Evolutionary conservation across 2,329 filamentous ascomycete genomes (phyloP), one percentile per base, ranked within the genome.

Genomic region (Echinosphaeria canescens): DNA sequence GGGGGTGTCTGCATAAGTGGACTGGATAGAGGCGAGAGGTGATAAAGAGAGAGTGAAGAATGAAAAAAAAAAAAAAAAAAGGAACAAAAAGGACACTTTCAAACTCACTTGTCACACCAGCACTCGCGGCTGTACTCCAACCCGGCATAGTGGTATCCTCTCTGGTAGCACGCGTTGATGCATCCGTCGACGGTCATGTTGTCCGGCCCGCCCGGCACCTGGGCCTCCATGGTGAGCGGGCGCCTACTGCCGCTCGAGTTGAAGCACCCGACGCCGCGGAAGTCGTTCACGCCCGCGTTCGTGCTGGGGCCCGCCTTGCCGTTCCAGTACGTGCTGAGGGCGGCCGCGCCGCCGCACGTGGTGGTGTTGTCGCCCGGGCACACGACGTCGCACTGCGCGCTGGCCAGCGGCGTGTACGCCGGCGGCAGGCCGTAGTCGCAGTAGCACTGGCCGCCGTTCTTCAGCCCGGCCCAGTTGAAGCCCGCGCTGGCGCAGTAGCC

Each of bases 381-480:
- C 11, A 16, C 13, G 10, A 28, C 19, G 16, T 18, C 24, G 23
- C 27, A 28, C 4, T 18, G n/a, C 11, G 4, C 15, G 8, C 18
- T 22, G 15, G 14, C 10, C 7, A 17, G 6, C n/a, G 9, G 17
- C 12, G 19, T 11, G 22, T n/a, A 12, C 8, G 11, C 14, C 5
- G 14, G 8, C 10, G 15, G 3, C 5, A 27, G 18, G 3, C 10
- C 13, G 24, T 13, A 18, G 17, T 18, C 25, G 28, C 28, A 29
- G 23, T 26, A 29, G 28, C 28, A 29, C 24, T 29, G 24, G 24
- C 12, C 19, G 7, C 9, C 9, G 28, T 26, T 25, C 27, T 29
- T 23, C 11, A 29, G 5, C 11, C 27, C 27, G 15, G 15, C 25
- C 4, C 25, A 16, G 23, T n/a, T 7, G 22, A 25, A 26, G 15